Percentiles rank a stretch among this genome's conserved stretches.
Conservation (phyloP, 1,139 yeast species). For the Candida sojae region DNA sequence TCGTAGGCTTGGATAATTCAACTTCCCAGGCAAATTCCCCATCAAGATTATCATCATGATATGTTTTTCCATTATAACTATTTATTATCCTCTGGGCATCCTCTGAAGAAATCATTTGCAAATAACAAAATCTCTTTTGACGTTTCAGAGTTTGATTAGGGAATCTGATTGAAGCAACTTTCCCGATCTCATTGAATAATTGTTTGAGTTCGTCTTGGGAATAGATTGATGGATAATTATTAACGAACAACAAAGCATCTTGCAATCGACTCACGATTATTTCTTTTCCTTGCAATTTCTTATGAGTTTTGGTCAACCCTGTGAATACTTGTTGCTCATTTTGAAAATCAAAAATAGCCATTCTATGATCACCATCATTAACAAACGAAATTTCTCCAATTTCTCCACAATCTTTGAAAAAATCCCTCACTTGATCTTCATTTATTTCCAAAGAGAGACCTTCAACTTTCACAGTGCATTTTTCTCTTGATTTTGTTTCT, state of each 20-base stretch:
- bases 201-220: constrained; percentile 39
- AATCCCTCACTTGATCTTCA: constrained; percentile 34
- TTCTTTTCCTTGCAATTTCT: constrained; percentile 40
- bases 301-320: constrained; percentile 62
- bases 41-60: constrained; percentile 21
- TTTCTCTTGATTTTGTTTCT: constrained; percentile 55
- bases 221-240: constrained; percentile 69
- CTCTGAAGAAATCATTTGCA: constrained; percentile 52
- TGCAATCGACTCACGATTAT: constrained; percentile 48
- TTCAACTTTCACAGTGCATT: constrained; percentile 49
- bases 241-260: constrained; percentile 60
- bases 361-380: constrained; percentile 16
- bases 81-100: constrained; percentile 52
- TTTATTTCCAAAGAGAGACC: constrained; percentile 33
- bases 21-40: constrained; percentile 46
- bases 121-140: constrained; percentile 73
- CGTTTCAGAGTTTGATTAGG: constrained; percentile 64
- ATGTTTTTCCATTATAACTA: constrained; percentile 38
- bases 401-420: constrained; percentile 65
- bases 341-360: constrained; percentile 59
- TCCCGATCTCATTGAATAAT: constrained; percentile 49
- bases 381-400: constrained; percentile 35
- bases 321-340: constrained; percentile 51
- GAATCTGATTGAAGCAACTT: constrained; percentile 56
- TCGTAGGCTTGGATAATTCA: constrained; percentile 48